A percentile compares a stretch with the other conserved stretches of the same genome.
These are phyloP conservation scores for Curvularia verruculosa DNA, from an alignment of 2,329 filamentous ascomycete species.

Conservation along the genomic window DNA sequence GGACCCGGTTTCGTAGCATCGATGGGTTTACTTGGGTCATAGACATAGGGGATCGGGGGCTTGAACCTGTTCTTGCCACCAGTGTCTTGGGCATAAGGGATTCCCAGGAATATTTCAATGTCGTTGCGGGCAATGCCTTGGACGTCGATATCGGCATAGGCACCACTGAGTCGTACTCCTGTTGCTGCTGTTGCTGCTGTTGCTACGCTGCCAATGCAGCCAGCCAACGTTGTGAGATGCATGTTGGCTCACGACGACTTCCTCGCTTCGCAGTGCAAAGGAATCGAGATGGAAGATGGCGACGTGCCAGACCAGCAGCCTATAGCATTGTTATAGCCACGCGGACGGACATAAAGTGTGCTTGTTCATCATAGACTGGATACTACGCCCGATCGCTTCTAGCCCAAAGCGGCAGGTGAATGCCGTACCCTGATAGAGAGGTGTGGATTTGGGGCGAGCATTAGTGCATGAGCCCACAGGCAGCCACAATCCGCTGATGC, in stretches of 20 bases:
- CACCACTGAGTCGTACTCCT: constrained; percentile 8
- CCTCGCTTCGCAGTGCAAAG: background rate
- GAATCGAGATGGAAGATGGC: background rate
- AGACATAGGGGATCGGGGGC: constrained; percentile 49
- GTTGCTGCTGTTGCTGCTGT: constrained; percentile 5
- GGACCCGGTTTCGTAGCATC: constrained; percentile 52
- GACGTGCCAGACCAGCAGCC: background rate
- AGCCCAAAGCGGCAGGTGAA: constrained; percentile 12
- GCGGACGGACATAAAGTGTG: constrained; percentile 1
- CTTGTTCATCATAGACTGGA: constrained; percentile 2
- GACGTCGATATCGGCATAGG: constrained; percentile 48
- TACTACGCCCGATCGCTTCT: constrained; percentile 1
- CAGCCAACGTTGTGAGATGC: constrained; percentile 11
- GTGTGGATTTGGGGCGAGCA: background rate
- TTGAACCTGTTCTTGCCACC: constrained; percentile 55
- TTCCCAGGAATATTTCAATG: constrained; percentile 57
- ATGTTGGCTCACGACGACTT: constrained; percentile 2
- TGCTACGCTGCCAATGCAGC: constrained; percentile 15
- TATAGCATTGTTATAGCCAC: constrained; percentile 5
- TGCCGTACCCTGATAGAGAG: constrained; percentile 11
- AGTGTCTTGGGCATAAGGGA: constrained; percentile 57
- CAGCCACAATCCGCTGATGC: background rate
- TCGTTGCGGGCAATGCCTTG: constrained; percentile 53
- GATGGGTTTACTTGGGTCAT: constrained; percentile 43
- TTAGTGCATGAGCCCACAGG: constrained; percentile 7